Percentiles rank a stretch among this genome's conserved stretches.
Evolutionary conservation across 2,329 filamentous ascomycete genomes (phyloP).

Genomic region (Fusarium floridanum): DNA sequence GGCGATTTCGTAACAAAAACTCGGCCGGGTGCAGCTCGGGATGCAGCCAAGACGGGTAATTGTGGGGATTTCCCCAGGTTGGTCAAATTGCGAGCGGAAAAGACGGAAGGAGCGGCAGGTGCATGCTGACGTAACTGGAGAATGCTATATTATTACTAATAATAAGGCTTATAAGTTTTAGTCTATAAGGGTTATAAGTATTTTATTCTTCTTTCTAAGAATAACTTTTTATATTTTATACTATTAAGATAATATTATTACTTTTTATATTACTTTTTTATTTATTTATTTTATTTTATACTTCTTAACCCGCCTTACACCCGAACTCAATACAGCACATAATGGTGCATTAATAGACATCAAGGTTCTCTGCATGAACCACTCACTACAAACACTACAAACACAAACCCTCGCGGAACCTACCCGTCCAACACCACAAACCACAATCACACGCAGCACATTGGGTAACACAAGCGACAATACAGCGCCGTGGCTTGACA

Average conservation of each 20-base stretch:
- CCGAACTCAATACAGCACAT: too few relatives aligned
- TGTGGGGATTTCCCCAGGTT: slow-evolving; percentile 22
- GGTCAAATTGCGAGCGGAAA: background rate
- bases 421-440: background rate
- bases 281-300: background rate
- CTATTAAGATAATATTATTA: background rate
- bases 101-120: background rate
- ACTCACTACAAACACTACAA: background rate
- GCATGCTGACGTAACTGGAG: background rate
- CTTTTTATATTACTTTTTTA: background rate
- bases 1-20: slow-evolving; percentile 47
- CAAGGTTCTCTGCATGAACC: background rate
- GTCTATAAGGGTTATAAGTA: background rate
- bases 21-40: slow-evolving; percentile 12
- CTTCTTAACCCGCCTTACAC: background rate
- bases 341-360: background rate
- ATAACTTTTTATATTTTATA: background rate
- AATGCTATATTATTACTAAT: background rate
- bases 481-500: background rate
- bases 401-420: background rate
- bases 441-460: background rate
- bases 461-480: background rate
- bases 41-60: slow-evolving; percentile 25
- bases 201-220: background rate
- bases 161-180: background rate